Percentiles rank a stretch among this genome's conserved stretches.
phyloP scores from a whole-genome alignment of 2,329 filamentous ascomycete genomes.

The Fonsecaea nubica region DNA sequence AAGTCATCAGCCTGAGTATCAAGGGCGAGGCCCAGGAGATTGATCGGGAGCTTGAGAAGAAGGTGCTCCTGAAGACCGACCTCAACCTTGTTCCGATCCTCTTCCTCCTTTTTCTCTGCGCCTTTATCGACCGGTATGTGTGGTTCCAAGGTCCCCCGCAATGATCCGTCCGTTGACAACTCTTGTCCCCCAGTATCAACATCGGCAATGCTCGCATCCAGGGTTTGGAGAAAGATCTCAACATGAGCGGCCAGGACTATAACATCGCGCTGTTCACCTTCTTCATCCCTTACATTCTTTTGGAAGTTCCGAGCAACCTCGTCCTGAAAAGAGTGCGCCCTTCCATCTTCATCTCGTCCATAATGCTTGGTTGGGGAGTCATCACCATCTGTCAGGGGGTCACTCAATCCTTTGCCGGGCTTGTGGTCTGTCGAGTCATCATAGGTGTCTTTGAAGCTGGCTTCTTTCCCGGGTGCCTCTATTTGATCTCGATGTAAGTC shows the following conservation, averaged over 20 bases:
- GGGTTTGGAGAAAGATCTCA: constrained; percentile 52
- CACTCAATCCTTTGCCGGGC: constrained; percentile 42
- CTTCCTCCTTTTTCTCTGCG: constrained; percentile 53
- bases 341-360: constrained; percentile 36
- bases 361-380: constrained; percentile 43
- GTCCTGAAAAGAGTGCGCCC: constrained; percentile 47
- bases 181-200: constrained; percentile 46
- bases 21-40: constrained; percentile 33
- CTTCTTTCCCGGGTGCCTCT: constrained; percentile 47
- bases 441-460: constrained; percentile 46
- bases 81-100: constrained; percentile 57
- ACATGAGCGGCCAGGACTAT: constrained; percentile 53
- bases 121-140: constrained; percentile 47
- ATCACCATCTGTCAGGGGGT: constrained; percentile 51
- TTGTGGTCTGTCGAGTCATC: constrained; percentile 44
- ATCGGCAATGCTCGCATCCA: constrained; percentile 57
- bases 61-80: constrained; percentile 57
- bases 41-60: constrained; percentile 52
- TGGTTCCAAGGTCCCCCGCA: neutral
- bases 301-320: constrained; percentile 55
- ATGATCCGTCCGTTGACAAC: neutral
- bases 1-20: constrained; percentile 25
- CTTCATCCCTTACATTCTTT: constrained; percentile 37
- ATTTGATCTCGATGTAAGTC: constrained; percentile 39
- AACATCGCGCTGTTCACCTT: constrained; percentile 41